Conservation (phyloP, 768 basidiomycete species). For the Suillus placidus region DNA sequence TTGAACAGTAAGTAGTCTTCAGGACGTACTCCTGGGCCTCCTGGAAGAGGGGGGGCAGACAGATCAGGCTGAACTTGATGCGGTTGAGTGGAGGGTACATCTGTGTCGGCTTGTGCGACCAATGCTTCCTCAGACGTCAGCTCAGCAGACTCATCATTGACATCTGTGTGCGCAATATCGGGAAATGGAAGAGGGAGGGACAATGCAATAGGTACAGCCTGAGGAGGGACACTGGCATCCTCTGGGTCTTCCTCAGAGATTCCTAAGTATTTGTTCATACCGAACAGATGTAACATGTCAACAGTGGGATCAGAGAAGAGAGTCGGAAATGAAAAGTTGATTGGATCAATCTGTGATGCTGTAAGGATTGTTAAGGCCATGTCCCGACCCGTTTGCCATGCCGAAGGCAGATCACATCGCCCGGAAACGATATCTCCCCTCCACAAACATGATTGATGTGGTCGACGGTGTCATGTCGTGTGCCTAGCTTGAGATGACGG, state of each 20-base stretch:
- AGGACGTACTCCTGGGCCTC: not conserved
- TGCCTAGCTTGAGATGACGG: constrained; percentile 13
- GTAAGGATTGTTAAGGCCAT: not conserved
- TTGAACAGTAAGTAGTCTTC: constrained; percentile 1
- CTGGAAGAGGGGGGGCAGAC: not conserved
- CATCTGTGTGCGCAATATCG: too few species aligned
- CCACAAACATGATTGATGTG: not conserved
- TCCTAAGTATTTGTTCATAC: not conserved
- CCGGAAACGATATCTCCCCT: not conserved
- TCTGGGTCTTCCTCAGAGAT: not conserved
- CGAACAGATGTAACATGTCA: not conserved
- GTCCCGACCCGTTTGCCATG: not conserved
- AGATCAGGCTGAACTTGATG: not conserved
- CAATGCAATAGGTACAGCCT: too few species aligned
- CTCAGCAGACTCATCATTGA: not conserved
- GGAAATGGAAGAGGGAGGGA: not conserved
- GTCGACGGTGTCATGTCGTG: constrained; percentile 22
- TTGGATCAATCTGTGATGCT: not conserved
- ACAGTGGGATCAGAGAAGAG: not conserved
- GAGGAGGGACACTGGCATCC: not conserved
- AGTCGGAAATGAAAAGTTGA: not conserved
- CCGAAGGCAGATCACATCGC: not conserved
- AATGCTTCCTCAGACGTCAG: not conserved
- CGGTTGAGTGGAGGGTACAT: not conserved
- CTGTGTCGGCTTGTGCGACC: not conserved